phyloP scores from a whole-genome alignment of 768 basidiomycete species.

The Russula vinacea region DNA sequence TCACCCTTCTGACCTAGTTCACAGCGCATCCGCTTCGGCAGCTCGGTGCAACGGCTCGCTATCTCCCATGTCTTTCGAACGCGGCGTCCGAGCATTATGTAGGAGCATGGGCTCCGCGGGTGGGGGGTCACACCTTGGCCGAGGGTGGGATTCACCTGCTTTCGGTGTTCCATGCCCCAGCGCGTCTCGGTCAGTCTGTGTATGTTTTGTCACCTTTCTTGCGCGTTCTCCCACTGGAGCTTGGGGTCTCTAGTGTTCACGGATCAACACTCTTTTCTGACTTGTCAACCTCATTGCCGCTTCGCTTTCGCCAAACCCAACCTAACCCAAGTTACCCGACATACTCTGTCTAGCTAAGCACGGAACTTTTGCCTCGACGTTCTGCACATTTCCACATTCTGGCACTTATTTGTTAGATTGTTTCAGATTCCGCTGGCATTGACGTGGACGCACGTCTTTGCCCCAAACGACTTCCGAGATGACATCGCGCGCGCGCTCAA shows the following conservation, averaged over 20 bases:
- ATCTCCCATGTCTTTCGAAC: background rate
- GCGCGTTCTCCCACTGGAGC: background rate
- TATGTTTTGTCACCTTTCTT: background rate
- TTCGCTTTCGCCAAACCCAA: background rate
- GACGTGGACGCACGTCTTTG: slow-evolving; percentile 22
- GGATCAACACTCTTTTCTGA: background rate
- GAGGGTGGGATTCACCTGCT: background rate
- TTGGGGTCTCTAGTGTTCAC: background rate
- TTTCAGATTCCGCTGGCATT: slow-evolving; percentile 2
- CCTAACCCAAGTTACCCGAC: too few relatives aligned
- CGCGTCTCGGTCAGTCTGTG: background rate
- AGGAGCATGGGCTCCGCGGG: slow-evolving; percentile 1
- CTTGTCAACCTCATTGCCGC: background rate
- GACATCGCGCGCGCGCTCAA: slow-evolving; percentile 22
- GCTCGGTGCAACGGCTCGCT: background rate
- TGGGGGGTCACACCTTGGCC: slow-evolving; percentile 1
- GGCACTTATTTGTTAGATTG: slow-evolving; percentile 9
- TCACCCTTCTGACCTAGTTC: background rate
- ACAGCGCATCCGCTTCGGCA: background rate
- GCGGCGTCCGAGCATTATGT: background rate
- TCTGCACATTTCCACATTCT: background rate
- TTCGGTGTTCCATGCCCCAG: slow-evolving; percentile 6
- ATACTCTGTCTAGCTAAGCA: background rate
- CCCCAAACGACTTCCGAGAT: background rate
- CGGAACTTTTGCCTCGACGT: background rate